These are phyloP conservation scores for Actinomortierella wolfii DNA, from an alignment of 371 early-diverging fungal species.

Conservation along the genomic window DNA sequence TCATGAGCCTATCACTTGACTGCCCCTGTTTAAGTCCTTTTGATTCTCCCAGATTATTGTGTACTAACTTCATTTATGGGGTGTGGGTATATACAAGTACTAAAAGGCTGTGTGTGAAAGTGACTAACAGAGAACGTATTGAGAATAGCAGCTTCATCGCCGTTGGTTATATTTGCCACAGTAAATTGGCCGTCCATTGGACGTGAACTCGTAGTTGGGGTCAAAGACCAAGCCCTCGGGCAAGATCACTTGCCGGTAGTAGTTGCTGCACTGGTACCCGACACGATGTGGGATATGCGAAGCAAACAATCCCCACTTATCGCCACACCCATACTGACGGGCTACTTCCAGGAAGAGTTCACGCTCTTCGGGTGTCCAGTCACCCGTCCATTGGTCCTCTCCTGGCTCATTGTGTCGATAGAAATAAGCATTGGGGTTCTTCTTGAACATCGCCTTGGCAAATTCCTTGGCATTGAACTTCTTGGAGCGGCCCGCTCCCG, in stretches of 20 bases:
- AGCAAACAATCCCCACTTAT: constrained; percentile 78
- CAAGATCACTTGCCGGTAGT: constrained; percentile 69
- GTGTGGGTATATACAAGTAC: too few species aligned
- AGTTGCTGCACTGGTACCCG: constrained; percentile 80
- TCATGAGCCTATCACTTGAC: too few species aligned
- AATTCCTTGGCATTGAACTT: constrained; percentile 47
- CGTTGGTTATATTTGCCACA: constrained; percentile 43
- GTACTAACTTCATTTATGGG: too few species aligned
- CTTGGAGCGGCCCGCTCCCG: constrained; percentile 46
- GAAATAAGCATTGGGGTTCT: constrained; percentile 78
- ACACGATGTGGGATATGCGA: constrained; percentile 76
- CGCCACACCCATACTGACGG: constrained; percentile 59
- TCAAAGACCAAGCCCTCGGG: constrained; percentile 71
- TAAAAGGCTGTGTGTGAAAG: too few species aligned
- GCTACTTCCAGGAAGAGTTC: constrained; percentile 60
- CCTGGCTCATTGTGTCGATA: constrained; percentile 78
- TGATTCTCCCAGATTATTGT: too few species aligned
- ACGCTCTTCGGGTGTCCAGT: constrained; percentile 73
- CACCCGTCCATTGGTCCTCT: constrained; percentile 74
- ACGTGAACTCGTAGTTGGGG: constrained; percentile 58
- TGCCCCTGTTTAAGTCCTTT: too few species aligned
- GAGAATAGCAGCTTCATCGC: constrained; percentile 4
- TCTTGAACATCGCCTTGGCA: constrained; percentile 68
- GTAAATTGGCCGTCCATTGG: constrained; percentile 35
- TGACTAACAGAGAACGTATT: too few species aligned